phyloP scores from a whole-genome alignment of 495 filamentous ascomycete genomes.

The Astrothelium macrocarpum region DNA sequence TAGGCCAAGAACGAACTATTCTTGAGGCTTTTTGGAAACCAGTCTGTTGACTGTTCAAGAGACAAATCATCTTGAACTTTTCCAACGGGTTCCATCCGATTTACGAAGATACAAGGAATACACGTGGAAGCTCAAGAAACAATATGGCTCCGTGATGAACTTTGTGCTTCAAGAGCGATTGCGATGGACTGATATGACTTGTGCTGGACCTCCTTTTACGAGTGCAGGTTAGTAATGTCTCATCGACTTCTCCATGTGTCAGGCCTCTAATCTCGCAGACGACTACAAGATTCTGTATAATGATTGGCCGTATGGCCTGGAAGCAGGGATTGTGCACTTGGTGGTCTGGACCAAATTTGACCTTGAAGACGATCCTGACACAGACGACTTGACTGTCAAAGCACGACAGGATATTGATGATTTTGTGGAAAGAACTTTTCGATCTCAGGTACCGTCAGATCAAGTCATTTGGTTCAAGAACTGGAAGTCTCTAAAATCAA shows the following conservation, averaged over 20 bases:
- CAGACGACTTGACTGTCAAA: constrained; percentile 54
- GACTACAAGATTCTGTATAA: constrained; percentile 72
- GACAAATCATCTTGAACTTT: constrained; percentile 59
- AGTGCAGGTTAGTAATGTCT: constrained; percentile 35
- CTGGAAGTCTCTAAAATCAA: constrained; percentile 68
- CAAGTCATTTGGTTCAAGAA: constrained; percentile 87
- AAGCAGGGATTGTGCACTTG: constrained; percentile 64
- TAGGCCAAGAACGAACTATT: constrained; percentile 17
- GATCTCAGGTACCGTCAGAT: constrained; percentile 25
- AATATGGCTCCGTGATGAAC: constrained; percentile 63
- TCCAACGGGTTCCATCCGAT: constrained; percentile 64
- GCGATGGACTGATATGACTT: constrained; percentile 47
- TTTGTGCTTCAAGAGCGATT: constrained; percentile 61
- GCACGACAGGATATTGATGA: constrained; percentile 55
- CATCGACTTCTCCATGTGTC: neutral
- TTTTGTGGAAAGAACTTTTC: constrained; percentile 58
- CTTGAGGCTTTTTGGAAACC: neutral
- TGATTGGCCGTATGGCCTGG: constrained; percentile 86
- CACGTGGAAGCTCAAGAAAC: constrained; percentile 47
- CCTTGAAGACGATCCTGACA: constrained; percentile 55
- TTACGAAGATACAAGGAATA: constrained; percentile 63
- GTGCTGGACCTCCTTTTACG: constrained; percentile 41
- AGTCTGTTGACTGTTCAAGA: constrained; percentile 15
- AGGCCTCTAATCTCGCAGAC: constrained; percentile 32
- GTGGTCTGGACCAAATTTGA: constrained; percentile 90